A percentile compares a stretch with the other conserved stretches of the same genome.
Evolutionary conservation across 2,329 filamentous ascomycete genomes (phyloP).

Genomic region (Hortaea werneckii): DNA sequence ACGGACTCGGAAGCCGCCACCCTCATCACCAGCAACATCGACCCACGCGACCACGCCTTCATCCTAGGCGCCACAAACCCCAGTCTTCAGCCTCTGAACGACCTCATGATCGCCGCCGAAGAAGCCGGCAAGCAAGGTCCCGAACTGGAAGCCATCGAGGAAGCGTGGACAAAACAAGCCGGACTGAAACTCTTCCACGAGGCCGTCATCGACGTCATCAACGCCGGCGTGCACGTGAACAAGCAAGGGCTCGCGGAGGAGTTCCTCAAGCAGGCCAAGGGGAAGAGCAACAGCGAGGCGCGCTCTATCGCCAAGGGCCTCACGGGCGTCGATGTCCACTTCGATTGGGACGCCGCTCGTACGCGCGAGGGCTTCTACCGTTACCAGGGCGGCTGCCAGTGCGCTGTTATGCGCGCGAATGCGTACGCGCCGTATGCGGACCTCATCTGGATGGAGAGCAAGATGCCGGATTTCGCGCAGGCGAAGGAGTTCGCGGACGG

Average conservation of each 20-base stretch:
- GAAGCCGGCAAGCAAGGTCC: conserved; percentile 67
- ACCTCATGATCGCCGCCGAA: conserved; percentile 84
- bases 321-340: conserved; percentile 72
- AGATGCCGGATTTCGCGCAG: conserved; percentile 82
- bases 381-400: conserved; percentile 82
- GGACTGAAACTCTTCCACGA: conserved; percentile 82
- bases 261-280: conserved; percentile 59
- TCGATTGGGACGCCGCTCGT: conserved; percentile 89
- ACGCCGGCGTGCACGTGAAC: conserved; percentile 54
- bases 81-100: conserved; percentile 69
- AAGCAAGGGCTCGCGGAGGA: conserved; percentile 57
- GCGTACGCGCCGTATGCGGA: conserved; percentile 73
- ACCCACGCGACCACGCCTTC: conserved; percentile 89
- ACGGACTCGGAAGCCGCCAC: conserved; percentile 97
- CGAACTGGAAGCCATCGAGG: conserved; percentile 83
- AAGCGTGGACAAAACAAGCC: conserved; percentile 71
- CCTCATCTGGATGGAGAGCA: conserved; percentile 96
- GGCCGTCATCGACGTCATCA: conserved; percentile 74
- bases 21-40: conserved; percentile 91
- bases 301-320: conserved; percentile 67
- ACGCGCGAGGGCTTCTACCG: conserved; percentile 94
- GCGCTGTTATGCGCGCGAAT: conserved; percentile 79
- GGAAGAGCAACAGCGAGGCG: conserved; percentile 77
- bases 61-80: conserved; percentile 85
- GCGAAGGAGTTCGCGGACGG: conserved; percentile 88